Evolutionary conservation across 164 flowering plant species (phyloP), one percentile per base, ranked within the genome.

Genomic region (Tetrastigma voinierianum): DNA sequence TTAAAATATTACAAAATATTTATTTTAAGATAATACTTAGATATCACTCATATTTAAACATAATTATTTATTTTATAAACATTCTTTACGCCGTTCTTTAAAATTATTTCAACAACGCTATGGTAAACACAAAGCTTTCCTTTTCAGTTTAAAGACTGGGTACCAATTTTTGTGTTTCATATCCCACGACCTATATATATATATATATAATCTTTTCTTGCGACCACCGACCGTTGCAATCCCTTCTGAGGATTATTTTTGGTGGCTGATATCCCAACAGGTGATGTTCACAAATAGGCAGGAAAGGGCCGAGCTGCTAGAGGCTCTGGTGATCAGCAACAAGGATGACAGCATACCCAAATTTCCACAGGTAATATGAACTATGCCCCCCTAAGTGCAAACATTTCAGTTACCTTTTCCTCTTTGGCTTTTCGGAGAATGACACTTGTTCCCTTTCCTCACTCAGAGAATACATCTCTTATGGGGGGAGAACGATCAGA

Each of bases 401-500:
- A 14, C 63, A 13, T 24, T 14, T 43, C 17, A 47, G 17, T 72
- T 49, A 44, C n/a, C 57, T n/a, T 53, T 15, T 24, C 43, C 16
- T n/a, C n/a, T n/a, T 16, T 23, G 53, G 15, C 19, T n/a, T n/a
- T n/a, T n/a, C 49, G 0, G 4, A 3, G 13, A 55, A 24, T 55
- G 47, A 65, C 43, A 2, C 15, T 45, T 18, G 21, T 47, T 56
- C 24, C 62, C n/a, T 20, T 51, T 16, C 13, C 4, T 57, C 9
- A 52, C 2, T 24, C 85, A 95, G 98, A 89, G 70, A 53, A 81
- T 95, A 66, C 96, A 87, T 76, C 87, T 95, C 24, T 69, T 95
- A 8, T 95, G 96, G 99, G 99, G 99, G 2, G 91, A 90, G 67
- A 72, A 86, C 4, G 98, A 95, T 70, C 87, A 85, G 69, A 82